A percentile compares a stretch with the other conserved stretches of the same genome.
These are phyloP conservation scores for Saprolegnia parasitica DNA, from an alignment of 352 stramenopile species.

Conservation along the genomic window DNA sequence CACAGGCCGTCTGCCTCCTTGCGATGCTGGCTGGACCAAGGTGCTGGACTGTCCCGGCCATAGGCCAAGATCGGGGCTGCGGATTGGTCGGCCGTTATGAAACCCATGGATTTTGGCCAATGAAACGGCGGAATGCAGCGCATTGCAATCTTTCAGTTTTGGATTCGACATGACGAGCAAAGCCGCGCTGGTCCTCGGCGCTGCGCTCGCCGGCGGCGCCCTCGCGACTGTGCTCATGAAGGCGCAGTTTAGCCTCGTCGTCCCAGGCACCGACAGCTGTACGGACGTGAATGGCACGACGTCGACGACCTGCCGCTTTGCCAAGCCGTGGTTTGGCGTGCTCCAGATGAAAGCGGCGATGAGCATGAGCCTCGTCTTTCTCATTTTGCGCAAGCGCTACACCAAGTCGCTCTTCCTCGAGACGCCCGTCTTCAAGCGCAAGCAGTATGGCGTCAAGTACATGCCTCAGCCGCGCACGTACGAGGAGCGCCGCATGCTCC, in stretches of 20 bases:
- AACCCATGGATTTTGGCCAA: neutral
- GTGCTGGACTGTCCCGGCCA: too few species aligned
- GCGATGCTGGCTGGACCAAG: too few species aligned
- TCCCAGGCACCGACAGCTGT: constrained; percentile 6
- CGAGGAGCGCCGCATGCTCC: constrained; percentile 23
- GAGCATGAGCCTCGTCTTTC: constrained; percentile 23
- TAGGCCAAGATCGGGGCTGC: neutral
- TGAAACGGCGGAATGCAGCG: neutral
- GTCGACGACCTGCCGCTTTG: constrained; percentile 15
- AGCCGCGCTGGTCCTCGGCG: neutral
- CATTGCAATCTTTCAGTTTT: constrained; percentile 1
- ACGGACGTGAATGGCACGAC: neutral
- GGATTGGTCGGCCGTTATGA: neutral
- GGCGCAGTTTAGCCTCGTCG: constrained; percentile 18
- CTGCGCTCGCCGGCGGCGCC: constrained; percentile 18
- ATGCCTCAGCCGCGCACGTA: constrained; percentile 26
- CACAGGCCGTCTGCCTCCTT: neutral
- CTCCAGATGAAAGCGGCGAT: constrained; percentile 32
- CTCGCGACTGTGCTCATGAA: constrained; percentile 27
- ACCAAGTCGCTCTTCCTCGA: constrained; percentile 15
- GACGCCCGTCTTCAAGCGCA: constrained; percentile 27
- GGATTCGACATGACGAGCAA: constrained; percentile 14
- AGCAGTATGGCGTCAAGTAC: constrained; percentile 19
- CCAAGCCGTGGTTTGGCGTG: constrained; percentile 31
- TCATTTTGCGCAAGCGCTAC: constrained; percentile 9